phyloP scores from a whole-genome alignment of 495 filamentous ascomycete genomes.

The Sordaria brevicollis region DNA sequence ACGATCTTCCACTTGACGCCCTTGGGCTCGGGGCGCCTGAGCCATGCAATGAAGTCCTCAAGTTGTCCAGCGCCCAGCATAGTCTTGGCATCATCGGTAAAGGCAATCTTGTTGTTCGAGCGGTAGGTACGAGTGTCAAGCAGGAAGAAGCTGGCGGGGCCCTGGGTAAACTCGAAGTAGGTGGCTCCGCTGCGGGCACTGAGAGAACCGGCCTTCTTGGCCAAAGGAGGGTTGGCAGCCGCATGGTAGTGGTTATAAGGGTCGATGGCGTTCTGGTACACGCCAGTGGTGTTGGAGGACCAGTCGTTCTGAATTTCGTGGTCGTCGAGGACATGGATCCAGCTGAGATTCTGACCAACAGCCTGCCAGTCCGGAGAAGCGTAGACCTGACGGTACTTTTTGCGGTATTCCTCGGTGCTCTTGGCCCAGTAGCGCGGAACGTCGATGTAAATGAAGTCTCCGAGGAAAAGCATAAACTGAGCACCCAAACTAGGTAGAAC shows the following conservation, averaged over 20 bases:
- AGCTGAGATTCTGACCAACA: conserved; percentile 63
- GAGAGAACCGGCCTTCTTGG: conserved; percentile 26
- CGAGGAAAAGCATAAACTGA: conserved; percentile 94
- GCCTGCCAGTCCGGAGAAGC: conserved; percentile 79
- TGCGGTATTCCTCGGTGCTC: conserved; percentile 63
- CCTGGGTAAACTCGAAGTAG: conserved; percentile 80
- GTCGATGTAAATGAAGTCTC: conserved; percentile 98
- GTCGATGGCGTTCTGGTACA: conserved; percentile 68
- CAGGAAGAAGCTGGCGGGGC: conserved; percentile 89
- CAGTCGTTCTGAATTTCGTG: conserved; percentile 95
- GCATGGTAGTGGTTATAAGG: conserved; percentile 82
- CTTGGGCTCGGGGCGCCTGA: conserved; percentile 53
- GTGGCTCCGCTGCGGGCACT: conserved; percentile 42
- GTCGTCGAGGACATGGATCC: conserved; percentile 94
- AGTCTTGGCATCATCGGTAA: conserved; percentile 51
- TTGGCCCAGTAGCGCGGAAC: conserved; percentile 72
- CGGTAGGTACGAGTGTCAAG: conserved; percentile 87
- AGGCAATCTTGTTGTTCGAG: conserved; percentile 41
- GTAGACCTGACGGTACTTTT: conserved; percentile 89
- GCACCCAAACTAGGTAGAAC: conserved; percentile 53
- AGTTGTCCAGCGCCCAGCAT: conserved; percentile 81
- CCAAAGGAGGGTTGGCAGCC: conserved; percentile 66
- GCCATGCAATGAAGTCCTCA: conserved; percentile 64
- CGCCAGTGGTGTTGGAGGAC: conserved; percentile 60
- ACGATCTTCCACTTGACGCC: conserved; percentile 92